Evolutionary conservation across 192 early-diverging fungal species (phyloP), one percentile per base, ranked within the genome.

Genomic region (Funneliformis mosseae): DNA sequence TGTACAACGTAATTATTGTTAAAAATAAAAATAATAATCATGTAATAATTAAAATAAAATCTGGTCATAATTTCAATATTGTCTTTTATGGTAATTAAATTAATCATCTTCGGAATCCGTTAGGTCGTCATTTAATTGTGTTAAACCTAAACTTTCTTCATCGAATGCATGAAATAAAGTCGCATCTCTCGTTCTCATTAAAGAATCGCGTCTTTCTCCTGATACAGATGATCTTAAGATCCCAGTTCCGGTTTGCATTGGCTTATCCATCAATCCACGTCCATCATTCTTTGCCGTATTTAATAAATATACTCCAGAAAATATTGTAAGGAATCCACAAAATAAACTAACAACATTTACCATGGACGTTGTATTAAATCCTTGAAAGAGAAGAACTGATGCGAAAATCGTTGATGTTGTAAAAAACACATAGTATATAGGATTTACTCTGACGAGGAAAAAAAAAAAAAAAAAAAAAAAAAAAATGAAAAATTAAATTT

Each of bases 351-450:
- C 88, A 80, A 96, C 88, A 84, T 96, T 93, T 16, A 93, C 91
- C 28, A 88, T 87, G 48, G 87, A 87, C 5, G 90, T 87, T 61
- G 93, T 92, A 79, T 93, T 90, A 82, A 96, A 94, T 28, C 96
- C 97, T 81, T 95, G 93, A 85, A 94, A 96, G 23, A 98, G 89
- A 45, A 96, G 93, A 10, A 95, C 91, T 0, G 96, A 96, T 4
- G 95, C 95, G 18, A 94, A 83, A 71, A 98, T 96, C 0, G 97
- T 98, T 18, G 96, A 94, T 16, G 96, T 96, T 63, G 96, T 98
- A 83, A 98, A 98, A 77, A 94, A 94, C 23, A 98, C 97, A 80
- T 95, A 98, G 88, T 98, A 98, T 79, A 98, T 94, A 72, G 93
- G 92, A 79, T 91, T 94, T 50, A 95, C 94, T 33, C 90, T 91